These are phyloP conservation scores for Trichosporon inkin DNA, from an alignment of 1,284 basidiomycete species.

Conservation along the genomic window DNA sequence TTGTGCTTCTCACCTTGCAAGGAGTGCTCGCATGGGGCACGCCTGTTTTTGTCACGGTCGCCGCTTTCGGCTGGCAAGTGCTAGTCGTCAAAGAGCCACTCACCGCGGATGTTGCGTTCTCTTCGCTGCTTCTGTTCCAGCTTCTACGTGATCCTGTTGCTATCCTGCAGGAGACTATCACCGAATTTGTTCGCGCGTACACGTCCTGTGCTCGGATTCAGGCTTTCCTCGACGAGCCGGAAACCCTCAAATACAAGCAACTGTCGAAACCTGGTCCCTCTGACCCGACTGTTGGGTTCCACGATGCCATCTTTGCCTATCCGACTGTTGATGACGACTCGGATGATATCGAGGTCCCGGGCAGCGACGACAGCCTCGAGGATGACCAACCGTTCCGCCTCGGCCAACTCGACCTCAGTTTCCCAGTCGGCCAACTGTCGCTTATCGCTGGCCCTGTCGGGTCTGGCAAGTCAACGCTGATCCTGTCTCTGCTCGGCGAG, in stretches of 20 bases:
- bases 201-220: slow-evolving; percentile 51
- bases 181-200: slow-evolving; percentile 52
- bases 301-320: slow-evolving; percentile 50
- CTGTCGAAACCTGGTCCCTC: slow-evolving; percentile 44
- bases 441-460: slow-evolving; percentile 54
- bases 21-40: slow-evolving; percentile 51
- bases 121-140: slow-evolving; percentile 57
- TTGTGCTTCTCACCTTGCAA: slow-evolving; percentile 48
- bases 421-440: slow-evolving; percentile 50
- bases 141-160: slow-evolving; percentile 50
- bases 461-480: slow-evolving; percentile 65
- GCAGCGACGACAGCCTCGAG: slow-evolving; percentile 12
- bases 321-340: slow-evolving; percentile 22
- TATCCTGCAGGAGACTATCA: slow-evolving; percentile 44
- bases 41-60: slow-evolving; percentile 53
- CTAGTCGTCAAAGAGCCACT: slow-evolving; percentile 40
- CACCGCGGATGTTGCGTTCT: slow-evolving; percentile 47
- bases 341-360: slow-evolving; percentile 11
- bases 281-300: slow-evolving; percentile 54
- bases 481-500: slow-evolving; percentile 58
- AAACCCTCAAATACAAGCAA: slow-evolving; percentile 57
- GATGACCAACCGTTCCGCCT: slow-evolving; percentile 48
- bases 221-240: slow-evolving; percentile 55
- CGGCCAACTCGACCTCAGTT: slow-evolving; percentile 51
- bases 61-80: slow-evolving; percentile 53